Evolutionary conservation across 225 moss, liverwort and hornwort species (phyloP).

Genomic region (Marchantia paleacea): DNA sequence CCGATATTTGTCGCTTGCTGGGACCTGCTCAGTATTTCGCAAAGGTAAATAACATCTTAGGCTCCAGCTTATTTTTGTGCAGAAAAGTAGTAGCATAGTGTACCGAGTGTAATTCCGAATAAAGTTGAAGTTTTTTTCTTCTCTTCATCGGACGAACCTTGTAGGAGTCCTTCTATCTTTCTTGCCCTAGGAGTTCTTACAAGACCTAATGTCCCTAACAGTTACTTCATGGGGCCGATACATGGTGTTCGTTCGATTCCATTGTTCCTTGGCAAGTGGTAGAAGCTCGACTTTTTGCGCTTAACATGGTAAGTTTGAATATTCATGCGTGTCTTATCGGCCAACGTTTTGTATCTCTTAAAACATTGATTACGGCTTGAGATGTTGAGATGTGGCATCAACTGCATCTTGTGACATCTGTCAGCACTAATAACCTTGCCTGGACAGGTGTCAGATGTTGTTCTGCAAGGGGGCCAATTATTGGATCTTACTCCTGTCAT

Average conservation of each 20-base stretch:
- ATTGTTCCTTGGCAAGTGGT: constrained; percentile 77
- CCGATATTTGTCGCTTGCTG: constrained; percentile 86
- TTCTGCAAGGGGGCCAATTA: constrained; percentile 65
- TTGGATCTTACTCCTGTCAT: constrained; percentile 86
- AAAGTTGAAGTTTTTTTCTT: background rate
- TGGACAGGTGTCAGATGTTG: constrained; percentile 74
- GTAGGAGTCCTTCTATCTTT: too few species aligned
- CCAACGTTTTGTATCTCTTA: background rate
- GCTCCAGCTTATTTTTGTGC: background rate
- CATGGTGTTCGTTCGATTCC: constrained; percentile 74
- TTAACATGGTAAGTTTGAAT: constrained; percentile 65
- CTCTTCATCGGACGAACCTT: background rate
- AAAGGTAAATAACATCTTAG: constrained; percentile 43
- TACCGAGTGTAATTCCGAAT: background rate
- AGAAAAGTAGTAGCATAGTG: background rate
- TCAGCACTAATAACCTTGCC: background rate
- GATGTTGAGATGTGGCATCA: background rate
- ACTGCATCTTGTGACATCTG: background rate
- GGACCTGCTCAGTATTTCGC: constrained; percentile 76
- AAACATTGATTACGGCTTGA: background rate
- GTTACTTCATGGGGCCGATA: constrained; percentile 88
- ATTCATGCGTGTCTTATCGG: too few species aligned
- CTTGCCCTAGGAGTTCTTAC: background rate
- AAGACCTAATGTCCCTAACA: constrained; percentile 34
- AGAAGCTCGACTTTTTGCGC: constrained; percentile 81